Evolutionary conservation across 305 asterid species (phyloP).

Genomic region (Fraxinus latifolia): DNA sequence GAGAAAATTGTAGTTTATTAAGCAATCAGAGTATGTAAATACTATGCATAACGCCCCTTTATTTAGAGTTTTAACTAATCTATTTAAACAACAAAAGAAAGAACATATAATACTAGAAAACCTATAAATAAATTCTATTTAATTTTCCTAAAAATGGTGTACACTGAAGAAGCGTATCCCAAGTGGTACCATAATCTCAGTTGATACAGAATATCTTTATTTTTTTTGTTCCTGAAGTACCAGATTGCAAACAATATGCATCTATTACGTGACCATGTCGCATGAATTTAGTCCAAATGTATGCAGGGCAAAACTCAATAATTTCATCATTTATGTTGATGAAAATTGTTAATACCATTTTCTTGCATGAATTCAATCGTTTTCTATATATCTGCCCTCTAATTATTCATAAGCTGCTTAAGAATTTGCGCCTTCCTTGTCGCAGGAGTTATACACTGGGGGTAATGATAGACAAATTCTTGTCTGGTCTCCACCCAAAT

Average conservation of each 20-base stretch:
- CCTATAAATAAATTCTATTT: not conserved
- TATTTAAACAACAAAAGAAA: not conserved
- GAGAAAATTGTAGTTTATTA: not conserved
- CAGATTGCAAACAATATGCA: not conserved
- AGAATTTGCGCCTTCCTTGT: not conserved
- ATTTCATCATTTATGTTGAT: not conserved
- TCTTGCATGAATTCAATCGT: not conserved
- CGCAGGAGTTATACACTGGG: constrained; percentile 74
- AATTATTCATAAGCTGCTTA: not conserved
- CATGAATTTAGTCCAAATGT: not conserved
- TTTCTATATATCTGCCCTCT: not conserved
- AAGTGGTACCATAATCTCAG: not conserved
- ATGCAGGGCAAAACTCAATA: not conserved
- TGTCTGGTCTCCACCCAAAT: constrained; percentile 74
- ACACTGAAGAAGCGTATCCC: not conserved
- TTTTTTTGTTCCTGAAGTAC: not conserved
- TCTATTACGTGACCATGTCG: not conserved
- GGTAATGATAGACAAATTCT: constrained; percentile 79
- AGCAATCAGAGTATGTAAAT: not conserved
- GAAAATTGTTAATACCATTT: not conserved
- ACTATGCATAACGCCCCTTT: not conserved
- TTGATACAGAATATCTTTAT: not conserved
- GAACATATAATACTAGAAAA: not conserved
- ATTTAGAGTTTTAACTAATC: not conserved
- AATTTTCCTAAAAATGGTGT: not conserved